Percentiles rank a stretch among this genome's conserved stretches.
phyloP scores from a whole-genome alignment of 345 rosid genomes.

The Corchorus olitorius region DNA sequence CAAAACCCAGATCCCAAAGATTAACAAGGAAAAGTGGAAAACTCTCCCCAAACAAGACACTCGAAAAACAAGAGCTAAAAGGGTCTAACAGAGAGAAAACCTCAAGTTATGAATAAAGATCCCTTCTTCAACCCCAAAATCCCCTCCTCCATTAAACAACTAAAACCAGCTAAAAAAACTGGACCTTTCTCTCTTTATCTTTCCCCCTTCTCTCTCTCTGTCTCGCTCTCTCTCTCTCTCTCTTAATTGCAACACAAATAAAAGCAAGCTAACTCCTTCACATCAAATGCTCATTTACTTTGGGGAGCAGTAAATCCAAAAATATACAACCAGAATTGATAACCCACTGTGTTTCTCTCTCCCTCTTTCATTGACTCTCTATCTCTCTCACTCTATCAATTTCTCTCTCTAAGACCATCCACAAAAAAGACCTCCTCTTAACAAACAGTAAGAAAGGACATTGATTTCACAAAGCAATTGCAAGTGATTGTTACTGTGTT shows the following conservation, averaged over 20 bases:
- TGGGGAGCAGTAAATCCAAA: conserved; percentile 35
- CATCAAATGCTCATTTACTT: conserved; percentile 37
- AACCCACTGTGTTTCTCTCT: conserved; percentile 24
- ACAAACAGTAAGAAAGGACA: conserved; percentile 52
- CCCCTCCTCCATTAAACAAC: conserved; percentile 29
- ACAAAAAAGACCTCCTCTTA: conserved; percentile 19
- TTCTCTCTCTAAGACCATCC: conserved; percentile 29
- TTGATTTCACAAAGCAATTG: conserved; percentile 53
- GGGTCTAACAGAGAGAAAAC: conserved; percentile 21
- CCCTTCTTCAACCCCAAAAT: conserved; percentile 15
- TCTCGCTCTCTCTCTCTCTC: conserved; percentile 21
- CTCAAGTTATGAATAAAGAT: conserved; percentile 4
- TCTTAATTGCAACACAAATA: conserved; percentile 33
- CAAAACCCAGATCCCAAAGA: conserved; percentile 63
- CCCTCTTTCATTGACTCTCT: conserved; percentile 25
- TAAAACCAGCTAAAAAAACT: conserved; percentile 21
- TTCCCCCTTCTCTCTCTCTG: background rate
- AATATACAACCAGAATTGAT: conserved; percentile 28
- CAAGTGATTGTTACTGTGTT: conserved; percentile 16
- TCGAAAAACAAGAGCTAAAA: conserved; percentile 25
- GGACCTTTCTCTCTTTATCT: conserved; percentile 4
- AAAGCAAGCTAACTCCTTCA: conserved; percentile 42
- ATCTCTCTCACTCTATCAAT: conserved; percentile 27
- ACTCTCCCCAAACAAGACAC: conserved; percentile 20
- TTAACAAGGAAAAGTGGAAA: conserved; percentile 25